Evolutionary conservation across 768 basidiomycete genomes (phyloP), one percentile per base, ranked within the genome.

Genomic region (Candolleomyces aberdarensis): DNA sequence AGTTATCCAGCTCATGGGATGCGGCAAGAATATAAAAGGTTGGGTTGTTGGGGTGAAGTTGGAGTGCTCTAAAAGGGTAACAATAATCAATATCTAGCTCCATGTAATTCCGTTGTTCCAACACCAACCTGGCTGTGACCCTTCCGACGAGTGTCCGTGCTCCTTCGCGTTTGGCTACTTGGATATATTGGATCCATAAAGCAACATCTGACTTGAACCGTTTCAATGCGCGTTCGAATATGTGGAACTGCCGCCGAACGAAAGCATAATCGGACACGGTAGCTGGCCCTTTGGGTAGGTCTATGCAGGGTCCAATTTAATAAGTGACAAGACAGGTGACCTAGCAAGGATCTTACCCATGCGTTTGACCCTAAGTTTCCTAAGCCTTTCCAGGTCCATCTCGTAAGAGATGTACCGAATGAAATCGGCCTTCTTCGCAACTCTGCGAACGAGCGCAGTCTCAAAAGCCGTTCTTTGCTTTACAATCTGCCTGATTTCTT

Each of bases 321-420:
- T 49, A 46, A 26, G 26, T 26, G 26, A 60, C 43, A 56, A 17
- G n/a, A 19, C 17, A 20, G 22, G 32, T 62, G 50, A 56, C 41
- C 43, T 31, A 61, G 17, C 54, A 19, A 65, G 84, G 57, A 26
- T 26, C 26, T 26, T 70, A 94, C 93, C 84, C 57, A 92, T 71
- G 39, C 92, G 81, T 64, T 87, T 83, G 31, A 83, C 80, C 57
- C 94, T 81, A 69, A 94, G 93, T 66, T 84, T 79, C 32, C 92
- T 78, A 65, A 97, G 74, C 41, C 86, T 83, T 71, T 97, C 95
- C 49, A 97, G 80, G 11, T 83, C 83, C 86, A 94, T 94, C 76
- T 96, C 94, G 71, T 95, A 97, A 5, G 89, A 82, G n/a, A 85
- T 88, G 77, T 98, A 98, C 31, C 92, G 88, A 70, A 96, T 75